Conservation (phyloP, 78 protist species). For the Diacronema lutheri region DNA sequence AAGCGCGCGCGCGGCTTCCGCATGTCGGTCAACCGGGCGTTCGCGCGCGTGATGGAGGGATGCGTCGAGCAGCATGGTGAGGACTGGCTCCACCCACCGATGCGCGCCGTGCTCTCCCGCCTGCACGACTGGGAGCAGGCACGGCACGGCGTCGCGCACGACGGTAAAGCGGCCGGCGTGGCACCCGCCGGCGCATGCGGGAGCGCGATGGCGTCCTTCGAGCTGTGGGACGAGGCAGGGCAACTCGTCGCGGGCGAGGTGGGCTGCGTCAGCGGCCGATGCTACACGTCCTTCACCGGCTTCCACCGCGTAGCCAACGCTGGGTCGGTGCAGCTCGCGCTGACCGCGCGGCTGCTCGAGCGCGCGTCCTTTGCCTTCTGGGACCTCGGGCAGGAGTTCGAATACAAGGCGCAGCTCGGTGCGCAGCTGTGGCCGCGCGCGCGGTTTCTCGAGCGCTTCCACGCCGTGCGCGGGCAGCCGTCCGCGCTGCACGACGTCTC, state of each 20-base stretch:
- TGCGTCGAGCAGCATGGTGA: not conserved
- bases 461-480: not conserved
- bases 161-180: too few species aligned
- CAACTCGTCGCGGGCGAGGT: not conserved
- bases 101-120: not conserved
- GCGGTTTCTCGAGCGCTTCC: not conserved
- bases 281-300: conserved; percentile 3
- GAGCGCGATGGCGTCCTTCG: not conserved
- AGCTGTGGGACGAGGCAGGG: not conserved
- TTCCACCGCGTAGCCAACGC: not conserved
- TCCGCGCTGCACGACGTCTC: not conserved
- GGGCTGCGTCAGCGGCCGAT: not conserved
- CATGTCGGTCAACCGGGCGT: not conserved
- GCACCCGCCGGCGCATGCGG: too few species aligned
- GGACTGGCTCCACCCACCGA: not conserved
- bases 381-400: not conserved
- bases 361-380: not conserved
- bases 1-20: not conserved
- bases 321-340: not conserved
- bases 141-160: too few species aligned
- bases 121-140: not conserved
- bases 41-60: not conserved
- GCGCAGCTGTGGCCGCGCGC: not conserved
- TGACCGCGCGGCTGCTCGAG: not conserved
- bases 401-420: not conserved